Conservation (phyloP, 1,284 basidiomycete species). For the Tilletia caries region DNA sequence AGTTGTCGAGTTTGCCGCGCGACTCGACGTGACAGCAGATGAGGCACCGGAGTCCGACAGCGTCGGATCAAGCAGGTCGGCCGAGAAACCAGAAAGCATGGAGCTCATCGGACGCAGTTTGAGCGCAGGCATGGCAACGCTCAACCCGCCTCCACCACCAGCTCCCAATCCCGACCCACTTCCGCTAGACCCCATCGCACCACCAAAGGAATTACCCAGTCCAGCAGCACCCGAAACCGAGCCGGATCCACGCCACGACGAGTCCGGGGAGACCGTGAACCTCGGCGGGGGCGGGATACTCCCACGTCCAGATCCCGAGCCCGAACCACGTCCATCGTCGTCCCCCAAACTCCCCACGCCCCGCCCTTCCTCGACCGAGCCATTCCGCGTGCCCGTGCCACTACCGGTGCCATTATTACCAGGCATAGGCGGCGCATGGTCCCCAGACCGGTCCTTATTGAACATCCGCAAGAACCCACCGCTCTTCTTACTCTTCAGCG, state of each 20-base stretch:
- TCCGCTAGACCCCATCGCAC: neutral
- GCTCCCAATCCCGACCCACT: neutral
- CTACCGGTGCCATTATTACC: neutral
- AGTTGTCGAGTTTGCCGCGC: slow-evolving; percentile 15
- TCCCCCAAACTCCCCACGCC: neutral
- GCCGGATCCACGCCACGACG: neutral
- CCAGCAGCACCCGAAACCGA: neutral
- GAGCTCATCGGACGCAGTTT: slow-evolving; percentile 37
- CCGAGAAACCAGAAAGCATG: slow-evolving; percentile 38
- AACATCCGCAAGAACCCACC: slow-evolving; percentile 39
- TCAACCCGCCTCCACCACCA: neutral
- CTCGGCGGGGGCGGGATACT: neutral
- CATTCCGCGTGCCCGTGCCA: neutral
- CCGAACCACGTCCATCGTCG: neutral
- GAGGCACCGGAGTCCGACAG: slow-evolving; percentile 22
- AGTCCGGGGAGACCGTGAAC: slow-evolving; percentile 1
- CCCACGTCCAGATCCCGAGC: neutral
- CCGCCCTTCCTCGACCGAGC: neutral
- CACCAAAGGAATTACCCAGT: neutral
- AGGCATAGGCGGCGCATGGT: slow-evolving; percentile 10
- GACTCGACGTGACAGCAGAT: slow-evolving; percentile 16
- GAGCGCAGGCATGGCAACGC: slow-evolving; percentile 24
- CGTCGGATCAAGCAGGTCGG: slow-evolving; percentile 34
- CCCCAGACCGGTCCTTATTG: slow-evolving; percentile 34
- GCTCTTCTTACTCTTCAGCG: slow-evolving; percentile 44